Conservation (phyloP, 495 filamentous ascomycete species). For the Jackrogersella multiformis region DNA sequence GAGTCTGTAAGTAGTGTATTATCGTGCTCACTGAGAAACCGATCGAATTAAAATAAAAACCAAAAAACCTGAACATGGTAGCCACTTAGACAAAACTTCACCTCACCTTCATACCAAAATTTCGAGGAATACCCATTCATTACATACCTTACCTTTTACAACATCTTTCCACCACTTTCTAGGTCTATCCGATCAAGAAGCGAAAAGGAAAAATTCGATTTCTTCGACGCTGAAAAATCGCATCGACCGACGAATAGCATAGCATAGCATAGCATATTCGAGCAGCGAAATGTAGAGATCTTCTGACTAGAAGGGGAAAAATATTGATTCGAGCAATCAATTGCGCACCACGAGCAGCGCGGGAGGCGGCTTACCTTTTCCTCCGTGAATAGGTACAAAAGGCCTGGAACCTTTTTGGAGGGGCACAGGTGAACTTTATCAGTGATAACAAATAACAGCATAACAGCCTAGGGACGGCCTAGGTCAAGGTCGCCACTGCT, state of each 20-base stretch:
- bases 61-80: slow-evolving; percentile 17
- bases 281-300: slow-evolving; percentile 22
- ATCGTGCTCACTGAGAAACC: slow-evolving; percentile 5
- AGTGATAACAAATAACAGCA: slow-evolving; percentile 26
- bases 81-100: slow-evolving; percentile 24
- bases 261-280: too few species aligned
- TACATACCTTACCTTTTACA: not conserved
- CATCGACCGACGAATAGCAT: slow-evolving; percentile 1
- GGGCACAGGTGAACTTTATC: slow-evolving; percentile 6
- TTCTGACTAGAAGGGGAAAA: slow-evolving; percentile 1
- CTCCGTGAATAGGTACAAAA: slow-evolving; percentile 3
- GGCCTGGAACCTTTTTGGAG: not conserved
- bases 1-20: not conserved
- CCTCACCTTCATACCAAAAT: not conserved
- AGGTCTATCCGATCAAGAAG: not conserved
- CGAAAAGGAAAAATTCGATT: not conserved
- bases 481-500: too few species aligned
- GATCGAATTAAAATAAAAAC: slow-evolving; percentile 21
- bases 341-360: slow-evolving; percentile 5
- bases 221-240: not conserved
- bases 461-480: too few species aligned
- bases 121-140: too few species aligned
- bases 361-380: slow-evolving; percentile 1
- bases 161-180: not conserved
- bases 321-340: not conserved